Conservation (phyloP, 345 rosid species). For the Citrus inodora region DNA sequence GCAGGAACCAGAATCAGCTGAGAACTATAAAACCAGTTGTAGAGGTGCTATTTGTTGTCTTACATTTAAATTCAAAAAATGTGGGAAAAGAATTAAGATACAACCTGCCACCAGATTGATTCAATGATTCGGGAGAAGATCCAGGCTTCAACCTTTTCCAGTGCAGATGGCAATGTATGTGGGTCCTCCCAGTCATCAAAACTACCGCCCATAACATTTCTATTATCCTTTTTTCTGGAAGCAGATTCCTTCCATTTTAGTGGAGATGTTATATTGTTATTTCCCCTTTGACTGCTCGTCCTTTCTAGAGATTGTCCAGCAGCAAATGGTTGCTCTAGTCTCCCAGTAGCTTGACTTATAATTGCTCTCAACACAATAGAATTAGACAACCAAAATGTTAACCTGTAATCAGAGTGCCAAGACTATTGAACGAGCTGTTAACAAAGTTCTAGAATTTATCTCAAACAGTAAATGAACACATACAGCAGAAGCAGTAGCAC, state of each 20-base stretch:
- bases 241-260: constrained; percentile 64
- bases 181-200: constrained; percentile 64
- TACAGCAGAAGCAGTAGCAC: neutral
- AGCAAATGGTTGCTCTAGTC: constrained; percentile 32
- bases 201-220: constrained; percentile 19
- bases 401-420: constrained; percentile 39
- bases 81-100: constrained; percentile 1
- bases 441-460: constrained; percentile 7
- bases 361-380: constrained; percentile 70
- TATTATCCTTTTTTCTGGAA: constrained; percentile 38
- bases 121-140: constrained; percentile 79
- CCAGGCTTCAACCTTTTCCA: constrained; percentile 93
- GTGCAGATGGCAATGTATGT: constrained; percentile 46
- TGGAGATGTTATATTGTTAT: constrained; percentile 33
- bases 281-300: constrained; percentile 36
- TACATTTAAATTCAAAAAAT: neutral
- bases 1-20: constrained; percentile 19
- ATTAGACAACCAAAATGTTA: constrained; percentile 94
- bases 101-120: constrained; percentile 99
- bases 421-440: neutral
- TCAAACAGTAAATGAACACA: neutral
- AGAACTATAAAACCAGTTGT: neutral
- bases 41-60: neutral
- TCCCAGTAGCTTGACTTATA: constrained; percentile 44
- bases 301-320: constrained; percentile 30